Conservation (phyloP, 2,329 filamentous ascomycete genomes). For the Aspergillus novofumigatus region DNA sequence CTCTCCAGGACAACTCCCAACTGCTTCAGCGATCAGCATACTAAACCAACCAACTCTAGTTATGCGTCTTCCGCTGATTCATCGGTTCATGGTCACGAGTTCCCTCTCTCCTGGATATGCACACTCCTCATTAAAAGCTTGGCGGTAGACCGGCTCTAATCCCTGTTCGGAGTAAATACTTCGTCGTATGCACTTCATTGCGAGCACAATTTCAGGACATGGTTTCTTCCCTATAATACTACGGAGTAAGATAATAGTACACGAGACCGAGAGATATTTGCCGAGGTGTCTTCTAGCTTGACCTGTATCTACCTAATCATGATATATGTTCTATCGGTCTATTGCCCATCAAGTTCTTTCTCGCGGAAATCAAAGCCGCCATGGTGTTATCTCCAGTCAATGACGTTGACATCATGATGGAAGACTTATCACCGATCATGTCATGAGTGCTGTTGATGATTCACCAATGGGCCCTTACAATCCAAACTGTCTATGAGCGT, state of each 20-base stretch:
- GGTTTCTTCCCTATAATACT: too few relatives aligned
- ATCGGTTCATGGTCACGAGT: constrained; percentile 1
- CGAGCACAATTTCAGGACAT: background rate
- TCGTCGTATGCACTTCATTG: background rate
- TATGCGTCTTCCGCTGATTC: background rate
- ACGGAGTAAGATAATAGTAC: too few relatives aligned
- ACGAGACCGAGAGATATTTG: too few relatives aligned
- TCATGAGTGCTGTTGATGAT: background rate
- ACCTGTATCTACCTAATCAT: background rate
- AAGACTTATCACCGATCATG: background rate
- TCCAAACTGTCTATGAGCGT: too few relatives aligned
- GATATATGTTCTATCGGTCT: background rate
- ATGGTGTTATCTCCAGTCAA: background rate
- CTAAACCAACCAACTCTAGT: background rate
- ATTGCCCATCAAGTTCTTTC: background rate
- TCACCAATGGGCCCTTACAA: background rate
- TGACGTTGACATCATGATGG: background rate
- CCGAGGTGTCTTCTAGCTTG: background rate
- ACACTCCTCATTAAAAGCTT: constrained; percentile 13
- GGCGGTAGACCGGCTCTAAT: background rate
- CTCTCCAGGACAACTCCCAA: background rate
- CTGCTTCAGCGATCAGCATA: background rate
- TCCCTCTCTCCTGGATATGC: constrained; percentile 3
- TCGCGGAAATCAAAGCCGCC: background rate
- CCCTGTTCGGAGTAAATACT: background rate